A percentile compares a stretch with the other conserved stretches of the same genome.
These are phyloP conservation scores for Entomophthora muscae DNA, from an alignment of 371 early-diverging fungal genomes.

Conservation along the genomic window DNA sequence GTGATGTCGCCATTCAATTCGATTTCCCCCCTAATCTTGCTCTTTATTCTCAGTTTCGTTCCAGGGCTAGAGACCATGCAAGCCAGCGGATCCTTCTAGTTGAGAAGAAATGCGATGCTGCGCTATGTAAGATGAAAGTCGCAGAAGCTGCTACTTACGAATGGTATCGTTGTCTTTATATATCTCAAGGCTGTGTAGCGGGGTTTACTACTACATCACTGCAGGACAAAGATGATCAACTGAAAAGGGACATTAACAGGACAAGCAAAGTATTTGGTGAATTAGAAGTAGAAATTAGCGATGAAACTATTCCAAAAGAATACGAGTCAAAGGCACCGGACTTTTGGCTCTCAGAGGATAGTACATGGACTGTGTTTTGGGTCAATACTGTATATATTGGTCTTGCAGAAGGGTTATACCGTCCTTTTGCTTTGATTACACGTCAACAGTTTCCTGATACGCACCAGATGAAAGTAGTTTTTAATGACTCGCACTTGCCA, in stretches of 20 bases:
- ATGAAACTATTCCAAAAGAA: no score
- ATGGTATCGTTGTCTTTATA: background rate
- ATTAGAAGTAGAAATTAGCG: no score
- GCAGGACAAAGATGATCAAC: no score
- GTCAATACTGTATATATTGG: background rate
- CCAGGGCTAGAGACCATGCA: background rate
- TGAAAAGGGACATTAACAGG: no score
- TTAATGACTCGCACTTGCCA: no score
- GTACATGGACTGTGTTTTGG: background rate
- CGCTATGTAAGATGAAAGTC: background rate
- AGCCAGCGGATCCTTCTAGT: background rate
- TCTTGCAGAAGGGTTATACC: background rate
- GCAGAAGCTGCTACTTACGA: background rate
- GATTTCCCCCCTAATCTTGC: background rate
- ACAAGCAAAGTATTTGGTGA: no score
- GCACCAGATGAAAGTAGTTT: background rate
- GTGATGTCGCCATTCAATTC: background rate
- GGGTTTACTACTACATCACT: no score
- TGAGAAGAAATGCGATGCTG: background rate
- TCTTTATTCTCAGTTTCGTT: background rate
- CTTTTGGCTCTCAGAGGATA: background rate
- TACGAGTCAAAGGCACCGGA: background rate
- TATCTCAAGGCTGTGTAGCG: no score
- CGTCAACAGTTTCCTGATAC: background rate
- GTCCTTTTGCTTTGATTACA: background rate